Evolutionary conservation across 495 filamentous ascomycete species (phyloP), one percentile per base, ranked within the genome.

Genomic region (Jackrogersella multiformis): DNA sequence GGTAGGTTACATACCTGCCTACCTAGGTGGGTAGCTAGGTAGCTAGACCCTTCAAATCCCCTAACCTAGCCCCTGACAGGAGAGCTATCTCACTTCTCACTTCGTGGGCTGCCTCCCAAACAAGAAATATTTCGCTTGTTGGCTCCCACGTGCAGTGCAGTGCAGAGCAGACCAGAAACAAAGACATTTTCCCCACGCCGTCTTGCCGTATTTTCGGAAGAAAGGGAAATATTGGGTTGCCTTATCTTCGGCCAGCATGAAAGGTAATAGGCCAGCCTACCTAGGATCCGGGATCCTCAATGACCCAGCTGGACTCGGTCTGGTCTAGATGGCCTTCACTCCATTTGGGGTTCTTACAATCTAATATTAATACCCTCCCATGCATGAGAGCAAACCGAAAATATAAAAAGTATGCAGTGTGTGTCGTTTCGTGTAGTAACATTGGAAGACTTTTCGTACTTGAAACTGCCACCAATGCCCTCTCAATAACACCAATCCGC

Each of bases 81-180:
- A 12, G 10, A 20, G 42, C n/a, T 55, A 61, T 66, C 55, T 69
- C 66, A 49, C 60, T 46, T 65, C 52, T 49, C 38, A 45, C 24
- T 32, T 32, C 7, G n/a, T 36, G 13, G 32, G 39, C 35, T 41
- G 41, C 63, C 36, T 35, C 35, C 61, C 15, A 51, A 58, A 63
- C 28, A n/a, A 54, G 44, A 28, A 53, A 34, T 38, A 44, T 57
- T n/a, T 13, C n/a, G n/a, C n/a, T 52, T 38, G 49, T 58, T 56
- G 44, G 56, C 26, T 51, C 45, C 38, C 52, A 54, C 34, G n/a
- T 59, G 60, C 53, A 60, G 30, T 28, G 15, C 7, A 36, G n/a
- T 30, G 26, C 26, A 3, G 4, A 4, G 4, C 26, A 30, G 26
- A 4, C n/a, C 41, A 12, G n/a, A n/a, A 54, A 30, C 34, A 56